Evolutionary conservation across 106 monocot species (phyloP).

Genomic region (Dendrobium nobile): DNA sequence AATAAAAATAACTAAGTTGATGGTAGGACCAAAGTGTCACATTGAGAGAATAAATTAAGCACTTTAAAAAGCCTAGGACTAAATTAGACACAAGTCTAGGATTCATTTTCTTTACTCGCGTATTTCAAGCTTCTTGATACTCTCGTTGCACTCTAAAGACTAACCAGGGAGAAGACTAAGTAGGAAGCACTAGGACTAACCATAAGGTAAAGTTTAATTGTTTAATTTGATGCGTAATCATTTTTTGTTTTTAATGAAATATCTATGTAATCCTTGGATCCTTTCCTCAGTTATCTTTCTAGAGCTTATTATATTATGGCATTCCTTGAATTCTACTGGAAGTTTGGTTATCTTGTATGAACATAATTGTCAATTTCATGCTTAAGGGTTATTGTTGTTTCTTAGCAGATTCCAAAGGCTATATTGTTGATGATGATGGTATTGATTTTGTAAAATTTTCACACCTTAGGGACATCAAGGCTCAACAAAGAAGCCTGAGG

Average conservation of each 20-base stretch:
- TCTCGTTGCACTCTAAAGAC: neutral
- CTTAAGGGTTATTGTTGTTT: slow-evolving; percentile 5
- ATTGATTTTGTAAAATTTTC: slow-evolving; percentile 91
- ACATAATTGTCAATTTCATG: neutral
- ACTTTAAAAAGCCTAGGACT: no score
- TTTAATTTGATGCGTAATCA: neutral
- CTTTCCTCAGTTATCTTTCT: neutral
- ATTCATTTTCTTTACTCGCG: no score
- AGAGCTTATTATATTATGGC: neutral
- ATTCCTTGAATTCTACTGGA: neutral
- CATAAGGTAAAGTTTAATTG: neutral
- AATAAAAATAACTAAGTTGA: no score
- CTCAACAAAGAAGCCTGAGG: slow-evolving; percentile 93
- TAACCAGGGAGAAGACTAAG: neutral
- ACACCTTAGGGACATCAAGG: slow-evolving; percentile 84
- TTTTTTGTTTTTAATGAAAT: neutral
- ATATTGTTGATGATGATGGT: slow-evolving; percentile 91
- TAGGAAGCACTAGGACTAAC: neutral
- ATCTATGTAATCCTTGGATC: neutral
- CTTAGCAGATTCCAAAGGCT: slow-evolving; percentile 86
- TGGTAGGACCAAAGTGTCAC: no score
- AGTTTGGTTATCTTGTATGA: neutral
- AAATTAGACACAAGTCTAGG: no score
- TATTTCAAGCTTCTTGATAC: neutral
- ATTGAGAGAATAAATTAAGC: no score